A percentile compares a stretch with the other conserved stretches of the same genome.
These are phyloP conservation scores for Penicillium italicum DNA, from an alignment of 2,329 filamentous ascomycete genomes.

Conservation along the genomic window DNA sequence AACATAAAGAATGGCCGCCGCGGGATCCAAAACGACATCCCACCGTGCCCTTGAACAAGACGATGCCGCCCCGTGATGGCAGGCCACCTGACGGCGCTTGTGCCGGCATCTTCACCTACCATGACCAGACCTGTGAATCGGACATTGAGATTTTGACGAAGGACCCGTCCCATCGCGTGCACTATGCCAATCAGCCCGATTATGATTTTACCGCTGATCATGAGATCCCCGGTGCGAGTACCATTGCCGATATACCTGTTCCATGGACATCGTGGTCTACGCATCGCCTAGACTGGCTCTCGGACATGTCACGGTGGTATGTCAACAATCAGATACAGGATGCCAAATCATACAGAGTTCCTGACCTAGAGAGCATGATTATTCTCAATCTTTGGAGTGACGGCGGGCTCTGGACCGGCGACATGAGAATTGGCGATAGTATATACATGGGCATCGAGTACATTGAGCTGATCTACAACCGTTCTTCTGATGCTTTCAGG, in stretches of 20 bases:
- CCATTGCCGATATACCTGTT: conserved; percentile 27
- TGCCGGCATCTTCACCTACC: conserved; percentile 52
- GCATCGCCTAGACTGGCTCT: conserved; percentile 43
- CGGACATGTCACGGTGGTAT: conserved; percentile 37
- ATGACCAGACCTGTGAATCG: conserved; percentile 46
- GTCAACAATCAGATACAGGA: conserved; percentile 31
- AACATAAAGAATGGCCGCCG: conserved; percentile 1
- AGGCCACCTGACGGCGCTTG: conserved; percentile 47
- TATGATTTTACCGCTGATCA: conserved; percentile 35
- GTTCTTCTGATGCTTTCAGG: conserved; percentile 19
- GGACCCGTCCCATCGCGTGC: conserved; percentile 44
- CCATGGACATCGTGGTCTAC: conserved; percentile 42
- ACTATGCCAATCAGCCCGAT: conserved; percentile 44
- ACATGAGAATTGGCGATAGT: conserved; percentile 37
- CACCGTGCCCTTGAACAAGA: background rate
- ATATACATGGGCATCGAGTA: conserved; percentile 42
- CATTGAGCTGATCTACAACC: conserved; percentile 43
- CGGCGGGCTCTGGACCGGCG: conserved; percentile 42
- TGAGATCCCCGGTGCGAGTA: conserved; percentile 34
- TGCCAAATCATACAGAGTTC: conserved; percentile 37
- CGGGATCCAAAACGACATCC: conserved; percentile 1
- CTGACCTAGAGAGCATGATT: conserved; percentile 36
- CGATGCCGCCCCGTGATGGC: background rate
- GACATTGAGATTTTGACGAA: conserved; percentile 54
- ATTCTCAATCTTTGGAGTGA: conserved; percentile 45